A percentile compares a stretch with the other conserved stretches of the same genome.
Conservation (phyloP, 805 yeast genomes). For the Zygotorulaspora florentina region DNA sequence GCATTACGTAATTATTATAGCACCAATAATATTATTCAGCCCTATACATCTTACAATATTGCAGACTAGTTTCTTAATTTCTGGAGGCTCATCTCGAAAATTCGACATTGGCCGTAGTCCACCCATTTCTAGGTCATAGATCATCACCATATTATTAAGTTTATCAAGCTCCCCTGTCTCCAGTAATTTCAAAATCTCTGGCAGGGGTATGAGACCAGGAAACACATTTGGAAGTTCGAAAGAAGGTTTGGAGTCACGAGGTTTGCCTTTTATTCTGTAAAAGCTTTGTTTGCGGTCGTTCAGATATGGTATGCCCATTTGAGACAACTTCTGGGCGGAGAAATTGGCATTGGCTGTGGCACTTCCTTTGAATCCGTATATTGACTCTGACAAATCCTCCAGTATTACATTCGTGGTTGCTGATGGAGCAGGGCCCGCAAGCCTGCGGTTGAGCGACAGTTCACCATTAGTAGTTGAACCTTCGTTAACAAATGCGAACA, state of each 20-base stretch:
- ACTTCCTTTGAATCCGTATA: slow-evolving; percentile 39
- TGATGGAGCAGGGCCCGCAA: slow-evolving; percentile 9
- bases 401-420: slow-evolving; percentile 1
- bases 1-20: slow-evolving; percentile 24
- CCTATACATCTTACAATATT: slow-evolving; percentile 46
- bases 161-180: slow-evolving; percentile 27
- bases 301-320: slow-evolving; percentile 21
- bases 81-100: slow-evolving; percentile 21
- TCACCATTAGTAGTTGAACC: slow-evolving; percentile 1
- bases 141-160: slow-evolving; percentile 24
- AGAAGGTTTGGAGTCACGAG: slow-evolving; percentile 10
- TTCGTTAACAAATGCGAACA: slow-evolving; percentile 20
- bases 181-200: slow-evolving; percentile 41
- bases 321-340: slow-evolving; percentile 17
- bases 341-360: slow-evolving; percentile 24
- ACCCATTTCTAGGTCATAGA: slow-evolving; percentile 24
- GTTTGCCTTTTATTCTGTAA: slow-evolving; percentile 4
- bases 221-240: slow-evolving; percentile 40
- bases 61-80: slow-evolving; percentile 31
- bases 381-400: slow-evolving; percentile 34
- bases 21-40: slow-evolving; percentile 33
- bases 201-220: slow-evolving; percentile 49
- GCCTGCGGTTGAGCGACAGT: slow-evolving; percentile 8
- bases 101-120: slow-evolving; percentile 26
- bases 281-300: background rate